A percentile compares a stretch with the other conserved stretches of the same genome.
Evolutionary conservation across 1,139 yeast genomes (phyloP).

Genomic region (Candida dubliniensis): DNA sequence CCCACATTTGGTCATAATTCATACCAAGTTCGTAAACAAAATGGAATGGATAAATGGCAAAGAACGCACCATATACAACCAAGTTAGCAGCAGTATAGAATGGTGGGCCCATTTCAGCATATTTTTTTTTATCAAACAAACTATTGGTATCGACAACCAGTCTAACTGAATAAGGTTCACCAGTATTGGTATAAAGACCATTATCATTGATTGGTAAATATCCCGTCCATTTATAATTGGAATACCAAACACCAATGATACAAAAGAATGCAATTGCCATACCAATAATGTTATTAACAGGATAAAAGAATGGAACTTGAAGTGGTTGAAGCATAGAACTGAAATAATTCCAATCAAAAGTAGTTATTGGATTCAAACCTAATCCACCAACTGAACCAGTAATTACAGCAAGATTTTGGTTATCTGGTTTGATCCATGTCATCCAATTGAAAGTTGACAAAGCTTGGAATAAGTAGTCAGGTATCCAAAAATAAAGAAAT

Average conservation of each 20-base stretch:
- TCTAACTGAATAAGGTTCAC: slow-evolving; percentile 40
- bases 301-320: slow-evolving; percentile 49
- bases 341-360: slow-evolving; percentile 52
- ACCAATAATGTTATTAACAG: slow-evolving; percentile 43
- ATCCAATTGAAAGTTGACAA: slow-evolving; percentile 39
- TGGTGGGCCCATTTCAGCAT: slow-evolving; percentile 49
- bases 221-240: slow-evolving; percentile 51
- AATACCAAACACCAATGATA: slow-evolving; percentile 47
- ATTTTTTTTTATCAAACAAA: slow-evolving; percentile 35
- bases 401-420: slow-evolving; percentile 45
- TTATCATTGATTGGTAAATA: slow-evolving; percentile 57
- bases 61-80: slow-evolving; percentile 56
- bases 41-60: slow-evolving; percentile 59
- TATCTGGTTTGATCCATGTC: slow-evolving; percentile 37
- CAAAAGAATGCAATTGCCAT: slow-evolving; percentile 39
- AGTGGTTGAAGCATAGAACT: slow-evolving; percentile 25
- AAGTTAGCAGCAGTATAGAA: slow-evolving; percentile 40
- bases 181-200: slow-evolving; percentile 45
- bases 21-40: slow-evolving; percentile 44
- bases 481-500: slow-evolving; percentile 37
- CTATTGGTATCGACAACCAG: slow-evolving; percentile 38
- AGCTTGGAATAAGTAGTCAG: slow-evolving; percentile 33
- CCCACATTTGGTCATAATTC: slow-evolving; percentile 24
- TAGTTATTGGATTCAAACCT: slow-evolving; percentile 58
- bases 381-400: slow-evolving; percentile 56